Percentiles rank a stretch among this genome's conserved stretches.
Conservation (phyloP, 805 yeast genomes). For the Teunomyces gatunensis region DNA sequence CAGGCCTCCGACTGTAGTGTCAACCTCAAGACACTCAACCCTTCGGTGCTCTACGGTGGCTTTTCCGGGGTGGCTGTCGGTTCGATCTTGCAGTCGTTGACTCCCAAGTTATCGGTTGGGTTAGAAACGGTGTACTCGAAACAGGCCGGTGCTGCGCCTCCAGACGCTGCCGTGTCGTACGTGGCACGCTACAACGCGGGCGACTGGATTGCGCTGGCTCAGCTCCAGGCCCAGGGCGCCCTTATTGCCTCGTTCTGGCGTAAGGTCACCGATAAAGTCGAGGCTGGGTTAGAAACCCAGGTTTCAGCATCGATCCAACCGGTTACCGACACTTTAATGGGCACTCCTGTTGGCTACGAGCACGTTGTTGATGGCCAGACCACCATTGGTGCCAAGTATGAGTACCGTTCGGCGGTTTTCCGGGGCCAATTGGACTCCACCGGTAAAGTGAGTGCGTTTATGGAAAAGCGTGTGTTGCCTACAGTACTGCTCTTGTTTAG, state of each 20-base stretch:
- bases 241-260: conserved; percentile 90
- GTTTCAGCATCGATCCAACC: conserved; percentile 74
- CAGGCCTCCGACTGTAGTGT: conserved; percentile 85
- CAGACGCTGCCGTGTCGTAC: conserved; percentile 88
- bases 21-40: conserved; percentile 89
- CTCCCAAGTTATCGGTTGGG: conserved; percentile 83
- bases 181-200: conserved; percentile 86
- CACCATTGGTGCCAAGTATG: conserved; percentile 94
- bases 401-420: conserved; percentile 93
- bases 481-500: conserved; percentile 83
- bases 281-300: conserved; percentile 90
- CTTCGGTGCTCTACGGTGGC: conserved; percentile 68
- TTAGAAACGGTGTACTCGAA: conserved; percentile 87
- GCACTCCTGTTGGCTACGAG: conserved; percentile 77
- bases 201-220: conserved; percentile 92
- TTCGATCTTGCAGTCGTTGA: conserved; percentile 83
- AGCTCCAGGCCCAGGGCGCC: conserved; percentile 90
- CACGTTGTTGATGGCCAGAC: conserved; percentile 89
- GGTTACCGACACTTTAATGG: conserved; percentile 70
- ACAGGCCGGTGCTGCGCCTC: conserved; percentile 64
- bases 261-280: conserved; percentile 87
- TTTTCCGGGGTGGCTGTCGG: conserved; percentile 93
- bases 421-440: conserved; percentile 90
- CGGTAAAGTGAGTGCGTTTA: conserved; percentile 87
- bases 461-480: conserved; percentile 93